Evolutionary conservation across 2,329 filamentous ascomycete species (phyloP), one percentile per base, ranked within the genome.

Genomic region (Botryotinia globosa): DNA sequence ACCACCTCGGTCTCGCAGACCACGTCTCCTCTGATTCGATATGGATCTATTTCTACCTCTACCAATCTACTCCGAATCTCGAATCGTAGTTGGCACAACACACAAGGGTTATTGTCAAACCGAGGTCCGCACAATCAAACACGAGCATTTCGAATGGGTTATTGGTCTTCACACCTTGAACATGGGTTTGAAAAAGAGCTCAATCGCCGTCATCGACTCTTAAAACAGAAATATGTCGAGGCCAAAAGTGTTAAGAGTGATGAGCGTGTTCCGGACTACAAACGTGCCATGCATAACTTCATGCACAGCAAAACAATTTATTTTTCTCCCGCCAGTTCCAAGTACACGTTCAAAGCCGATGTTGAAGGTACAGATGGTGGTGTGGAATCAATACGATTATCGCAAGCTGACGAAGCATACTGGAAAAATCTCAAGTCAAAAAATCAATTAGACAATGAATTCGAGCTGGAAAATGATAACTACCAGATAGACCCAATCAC

Each of bases 401-500:
- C 61, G 65, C 61, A 51, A 54, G 44, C 45, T 45, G 67, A 32
- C 42, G 62, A 66, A 48, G 69, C 61, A 29, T 63, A 45, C 10
- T 51, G 66, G 54, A 58, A 12, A 34, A 70, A 39, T 39, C 22
- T 69, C 6, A 44, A 45, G 39, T 65, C 34, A 6, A 54, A 71
- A n/a, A 42, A 65, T 18, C 44, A 63, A 25, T 71, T 37, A 20
- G 45, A 62, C n/a, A 10, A 16, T 22, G 34, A 39, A 29, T 54
- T 54, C 51, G 51, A 54, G 51, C 14, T n/a, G 37, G 37, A 45
- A 10, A 71, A 74, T 39, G 44, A 73, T 34, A 82, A 83, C 14
- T 85, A 83, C 65, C 79, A 83, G 32, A 88, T 90, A 61, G 87
- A 90, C 72, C 87, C 88, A 4, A 88, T 90, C 73, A 88, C 87